Base-by-base conservation (phyloP, 352 stramenopile genomes). In the Pythium vanterpoolii region DNA sequence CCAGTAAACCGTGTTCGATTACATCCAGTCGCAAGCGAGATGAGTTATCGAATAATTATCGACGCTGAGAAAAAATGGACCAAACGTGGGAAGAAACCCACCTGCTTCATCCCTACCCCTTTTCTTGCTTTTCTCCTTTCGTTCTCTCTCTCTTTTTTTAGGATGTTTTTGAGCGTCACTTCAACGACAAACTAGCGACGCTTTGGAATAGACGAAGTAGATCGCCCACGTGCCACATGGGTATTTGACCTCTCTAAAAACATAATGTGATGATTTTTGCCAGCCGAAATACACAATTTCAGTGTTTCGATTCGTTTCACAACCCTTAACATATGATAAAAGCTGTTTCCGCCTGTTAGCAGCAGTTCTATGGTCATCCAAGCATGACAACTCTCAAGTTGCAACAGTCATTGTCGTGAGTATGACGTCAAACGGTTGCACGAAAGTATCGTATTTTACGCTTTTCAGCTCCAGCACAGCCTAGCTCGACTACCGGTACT, bases 401-500 rank as follows among this genome's bases (percentile, higher is more conserved):
- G 51, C 51, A 59, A 59, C 51, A n/a, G 26, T 49, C 51, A 39
- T n/a, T 13, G 31, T 46, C 49, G 21, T 11, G 30, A 43, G 45
- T 38, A 42, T 46, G 33, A 48, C 51, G 31, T 36, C 40, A 50
- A 39, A 26, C 40, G 51, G 51, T 48, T 59, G 51, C 36, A 50
- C 40, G 51, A 49, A 49, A 48, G 51, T 59, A 44, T 26, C 51
- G 51, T 56, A 56, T 42, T 56, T 56, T 56, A 49, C 51, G 27
- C 38, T n/a, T n/a, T n/a, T n/a, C 24, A 5, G 16, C 18, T 24
- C 28, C 27, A 39, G 27, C 16, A n/a, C n/a, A n/a, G n/a, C 2
- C 33, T n/a, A 13, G 19, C 38, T 18, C 40, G 51, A 59, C 51
- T 59, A 49, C 51, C 27, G 38, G 16, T 49, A 59, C 49, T 56